Evolutionary conservation across 192 early-diverging fungal genomes (phyloP).

Genomic region (Coemansia sp.): DNA sequence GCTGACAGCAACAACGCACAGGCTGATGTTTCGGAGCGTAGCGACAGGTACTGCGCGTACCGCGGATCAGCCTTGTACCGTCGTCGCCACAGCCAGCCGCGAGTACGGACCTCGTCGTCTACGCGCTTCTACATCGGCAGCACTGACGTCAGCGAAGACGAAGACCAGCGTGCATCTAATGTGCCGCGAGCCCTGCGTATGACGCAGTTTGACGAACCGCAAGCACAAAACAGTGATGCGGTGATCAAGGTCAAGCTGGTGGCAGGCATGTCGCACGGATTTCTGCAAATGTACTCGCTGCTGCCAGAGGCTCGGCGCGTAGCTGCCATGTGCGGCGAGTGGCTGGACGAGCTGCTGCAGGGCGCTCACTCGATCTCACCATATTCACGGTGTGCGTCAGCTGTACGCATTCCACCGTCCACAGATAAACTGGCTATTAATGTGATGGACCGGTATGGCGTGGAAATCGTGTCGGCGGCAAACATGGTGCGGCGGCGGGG

Average conservation of each 20-base stretch:
- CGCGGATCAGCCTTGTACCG: constrained; percentile 20
- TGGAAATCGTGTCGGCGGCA: constrained; percentile 43
- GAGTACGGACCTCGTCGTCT: background rate
- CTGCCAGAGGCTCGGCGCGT: constrained; percentile 46
- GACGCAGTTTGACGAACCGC: constrained; percentile 21
- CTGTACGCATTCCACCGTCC: constrained; percentile 2
- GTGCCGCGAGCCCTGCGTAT: constrained; percentile 24
- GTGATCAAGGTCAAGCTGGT: constrained; percentile 51
- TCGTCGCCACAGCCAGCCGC: constrained; percentile 35
- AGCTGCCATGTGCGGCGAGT: constrained; percentile 29
- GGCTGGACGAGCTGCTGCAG: constrained; percentile 40
- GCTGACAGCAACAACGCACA: background rate
- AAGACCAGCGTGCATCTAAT: constrained; percentile 11
- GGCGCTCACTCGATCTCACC: constrained; percentile 19
- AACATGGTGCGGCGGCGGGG: constrained; percentile 49
- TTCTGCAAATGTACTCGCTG: constrained; percentile 54
- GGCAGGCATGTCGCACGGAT: constrained; percentile 54
- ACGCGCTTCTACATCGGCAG: constrained; percentile 46
- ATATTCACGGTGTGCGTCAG: constrained; percentile 30
- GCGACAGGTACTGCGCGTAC: constrained; percentile 25
- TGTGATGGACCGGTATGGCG: constrained; percentile 26
- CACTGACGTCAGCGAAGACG: constrained; percentile 48
- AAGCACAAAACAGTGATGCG: background rate
- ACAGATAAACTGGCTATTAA: background rate
- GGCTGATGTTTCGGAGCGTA: no score